Conservation (phyloP, 257 asterid genomes). For the Salvia hispanica region DNA sequence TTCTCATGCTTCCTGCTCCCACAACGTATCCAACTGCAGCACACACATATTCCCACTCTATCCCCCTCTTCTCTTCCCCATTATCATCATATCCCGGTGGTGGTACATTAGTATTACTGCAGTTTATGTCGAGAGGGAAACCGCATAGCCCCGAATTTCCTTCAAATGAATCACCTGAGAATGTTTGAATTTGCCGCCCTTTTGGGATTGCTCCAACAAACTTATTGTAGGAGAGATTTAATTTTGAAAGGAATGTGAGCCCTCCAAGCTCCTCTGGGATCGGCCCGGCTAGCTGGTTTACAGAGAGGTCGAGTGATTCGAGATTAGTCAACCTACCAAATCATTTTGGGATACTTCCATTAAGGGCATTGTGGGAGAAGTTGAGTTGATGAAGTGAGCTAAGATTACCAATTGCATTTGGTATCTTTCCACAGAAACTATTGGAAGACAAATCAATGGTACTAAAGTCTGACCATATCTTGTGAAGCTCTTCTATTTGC, state of each 20-base stretch:
- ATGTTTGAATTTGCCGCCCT: background rate
- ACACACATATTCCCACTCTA: no score
- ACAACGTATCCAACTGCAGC: no score
- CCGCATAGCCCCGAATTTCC: background rate
- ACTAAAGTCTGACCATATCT: background rate
- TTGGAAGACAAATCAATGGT: background rate
- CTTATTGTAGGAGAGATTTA: background rate
- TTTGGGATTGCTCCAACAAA: background rate
- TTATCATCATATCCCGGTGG: no score
- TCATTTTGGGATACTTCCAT: background rate
- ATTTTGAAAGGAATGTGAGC: background rate
- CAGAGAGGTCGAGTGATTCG: background rate
- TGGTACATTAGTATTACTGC: no score
- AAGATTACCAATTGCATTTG: conserved; percentile 1
- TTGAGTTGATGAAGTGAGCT: background rate
- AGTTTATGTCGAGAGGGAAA: background rate
- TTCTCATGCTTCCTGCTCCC: no score
- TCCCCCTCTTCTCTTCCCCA: no score
- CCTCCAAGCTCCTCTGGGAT: background rate
- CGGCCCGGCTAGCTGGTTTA: background rate
- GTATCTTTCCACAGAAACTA: background rate
- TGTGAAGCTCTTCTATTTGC: background rate
- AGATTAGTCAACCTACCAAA: background rate
- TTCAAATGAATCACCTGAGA: background rate
- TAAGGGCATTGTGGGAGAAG: background rate